Base-by-base conservation (phyloP, 2,329 filamentous ascomycete genomes). In the Epichloe sp. region DNA sequence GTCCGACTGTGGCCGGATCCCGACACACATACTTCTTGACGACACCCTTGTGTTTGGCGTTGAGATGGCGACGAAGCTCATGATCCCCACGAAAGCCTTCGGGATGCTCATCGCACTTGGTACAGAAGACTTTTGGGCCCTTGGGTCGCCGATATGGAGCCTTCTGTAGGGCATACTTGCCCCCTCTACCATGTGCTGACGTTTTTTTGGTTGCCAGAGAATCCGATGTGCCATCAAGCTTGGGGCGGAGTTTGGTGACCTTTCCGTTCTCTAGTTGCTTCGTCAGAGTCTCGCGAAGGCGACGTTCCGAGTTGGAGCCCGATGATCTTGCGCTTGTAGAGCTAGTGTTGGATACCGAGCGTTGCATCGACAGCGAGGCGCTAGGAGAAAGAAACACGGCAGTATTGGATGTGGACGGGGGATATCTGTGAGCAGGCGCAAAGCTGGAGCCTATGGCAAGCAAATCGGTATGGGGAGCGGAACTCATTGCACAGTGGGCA, bases 21-120 rank as follows among this genome's bases (percentile, higher is more conserved):
- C 76, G 68, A 58, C 79, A 83, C 26, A 81, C 68, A 59, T 69
- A 83, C 58, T 79, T 80, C 63, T 71, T 78, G 48, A 79, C 73
- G 4, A 66, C 57, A 11, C 54, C 58, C 52, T 72, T 71, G 65
- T 97, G 91, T 56, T 87, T 79, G 36, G 74, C 70, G 42, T 78
- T 77, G 49, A 75, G 75, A 58, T 88, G 85, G 17, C 85, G 76
- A 43, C 80, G 77, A 26, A 88, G 76, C 65, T 95, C 89, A 63
- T 95, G 89, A 23, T 90, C 86, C 50, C 89, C 89, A 36, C 89
- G 82, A 66, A 95, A 95, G 44, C 87, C 88, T 17, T 85, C 78
- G 0, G 83, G 83, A 49, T 86, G 78, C 51, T 87, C 82, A 48
- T 76, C 75, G 69, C 88, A 95, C 53, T 78, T 70, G 2, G 68